These are phyloP conservation scores for Pseudofabraea citricarpa DNA, from an alignment of 2,329 filamentous ascomycete genomes.

Conservation along the genomic window DNA sequence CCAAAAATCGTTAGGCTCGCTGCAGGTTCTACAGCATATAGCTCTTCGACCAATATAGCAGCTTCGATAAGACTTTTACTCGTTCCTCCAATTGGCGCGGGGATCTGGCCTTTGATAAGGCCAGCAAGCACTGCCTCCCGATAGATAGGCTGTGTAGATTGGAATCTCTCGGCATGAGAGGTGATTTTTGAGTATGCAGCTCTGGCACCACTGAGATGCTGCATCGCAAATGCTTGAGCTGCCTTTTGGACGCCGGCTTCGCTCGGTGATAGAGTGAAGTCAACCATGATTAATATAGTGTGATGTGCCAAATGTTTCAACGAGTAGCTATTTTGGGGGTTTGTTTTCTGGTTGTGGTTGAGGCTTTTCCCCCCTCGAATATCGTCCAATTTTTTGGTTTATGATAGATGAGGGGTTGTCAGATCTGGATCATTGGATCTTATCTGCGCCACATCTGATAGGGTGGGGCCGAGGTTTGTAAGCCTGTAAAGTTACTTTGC, in stretches of 20 bases:
- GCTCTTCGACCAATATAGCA: conserved; percentile 46
- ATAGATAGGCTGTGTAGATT: conserved; percentile 42
- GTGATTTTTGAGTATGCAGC: conserved; percentile 20
- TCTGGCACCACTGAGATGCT: conserved; percentile 13
- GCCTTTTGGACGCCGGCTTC: conserved; percentile 25
- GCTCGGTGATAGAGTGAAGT: conserved; percentile 26
- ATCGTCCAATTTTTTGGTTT: too few relatives aligned
- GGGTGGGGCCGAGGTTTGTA: too few relatives aligned
- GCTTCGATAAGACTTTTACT: conserved; percentile 41
- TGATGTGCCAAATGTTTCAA: too few relatives aligned
- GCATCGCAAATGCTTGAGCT: conserved; percentile 16
- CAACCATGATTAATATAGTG: conserved; percentile 17
- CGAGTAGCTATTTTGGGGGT: too few relatives aligned
- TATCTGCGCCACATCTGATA: too few relatives aligned
- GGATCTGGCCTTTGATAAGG: conserved; percentile 42
- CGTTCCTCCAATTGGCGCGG: conserved; percentile 38
- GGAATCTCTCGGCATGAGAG: conserved; percentile 35
- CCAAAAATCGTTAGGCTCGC: conserved; percentile 45
- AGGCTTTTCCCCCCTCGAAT: too few relatives aligned
- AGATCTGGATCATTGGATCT: too few relatives aligned
- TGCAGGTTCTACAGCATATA: conserved; percentile 45
- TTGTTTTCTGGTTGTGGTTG: too few relatives aligned
- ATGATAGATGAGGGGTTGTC: too few relatives aligned
- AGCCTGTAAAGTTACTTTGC: too few relatives aligned
- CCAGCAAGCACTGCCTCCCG: conserved; percentile 36